Conservation (phyloP, 306 rosid species). For the Urtica urens region DNA sequence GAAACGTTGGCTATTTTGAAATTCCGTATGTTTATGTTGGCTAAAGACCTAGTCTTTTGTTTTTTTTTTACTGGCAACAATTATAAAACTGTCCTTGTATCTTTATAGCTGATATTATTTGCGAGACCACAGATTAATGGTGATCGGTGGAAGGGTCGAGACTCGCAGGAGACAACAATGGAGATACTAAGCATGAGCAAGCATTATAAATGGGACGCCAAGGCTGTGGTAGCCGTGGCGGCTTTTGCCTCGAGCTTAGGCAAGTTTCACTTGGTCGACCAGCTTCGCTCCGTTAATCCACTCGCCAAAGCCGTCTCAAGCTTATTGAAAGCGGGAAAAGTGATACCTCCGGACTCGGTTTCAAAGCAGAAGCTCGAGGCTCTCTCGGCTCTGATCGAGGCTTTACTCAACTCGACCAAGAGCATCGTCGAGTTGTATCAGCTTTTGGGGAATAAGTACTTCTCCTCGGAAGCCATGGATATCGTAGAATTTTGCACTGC, state of each 20-base stretch:
- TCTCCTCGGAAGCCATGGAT: conserved; percentile 26
- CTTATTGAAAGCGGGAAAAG: conserved; percentile 34
- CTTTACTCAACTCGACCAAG: conserved; percentile 36
- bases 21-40: no score
- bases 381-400: conserved; percentile 26
- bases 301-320: conserved; percentile 44
- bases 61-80: no score
- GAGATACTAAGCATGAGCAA: conserved; percentile 29
- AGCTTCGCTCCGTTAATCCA: conserved; percentile 26
- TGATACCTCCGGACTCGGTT: conserved; percentile 27
- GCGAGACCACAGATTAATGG: conserved; percentile 35
- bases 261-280: conserved; percentile 39
- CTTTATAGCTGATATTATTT: not conserved
- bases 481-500: conserved; percentile 9
- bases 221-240: conserved; percentile 46
- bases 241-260: conserved; percentile 52
- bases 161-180: conserved; percentile 41
- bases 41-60: no score
- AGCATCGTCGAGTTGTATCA: conserved; percentile 39
- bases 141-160: conserved; percentile 31
- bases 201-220: conserved; percentile 60
- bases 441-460: conserved; percentile 23
- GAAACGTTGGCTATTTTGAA: no score
- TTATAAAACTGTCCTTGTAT: no score
- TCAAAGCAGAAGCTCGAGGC: conserved; percentile 35